phyloP scores from a whole-genome alignment of 169 alveolate genomes.

The Plasmodium berghei region DNA sequence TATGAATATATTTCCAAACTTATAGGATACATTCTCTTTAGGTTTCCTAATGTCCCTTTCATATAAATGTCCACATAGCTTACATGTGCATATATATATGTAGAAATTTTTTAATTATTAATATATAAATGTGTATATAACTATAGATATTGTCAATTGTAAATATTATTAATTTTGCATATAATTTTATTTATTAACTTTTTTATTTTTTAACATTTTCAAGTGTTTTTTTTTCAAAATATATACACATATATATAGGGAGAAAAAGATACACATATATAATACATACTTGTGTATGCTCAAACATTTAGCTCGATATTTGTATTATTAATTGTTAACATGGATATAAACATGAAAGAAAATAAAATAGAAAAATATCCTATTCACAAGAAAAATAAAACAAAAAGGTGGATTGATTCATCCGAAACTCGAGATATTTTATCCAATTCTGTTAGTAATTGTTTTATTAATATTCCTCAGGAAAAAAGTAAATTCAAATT shows the following conservation, averaged over 20 bases:
- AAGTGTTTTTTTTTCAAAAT: neutral
- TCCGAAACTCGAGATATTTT: slow-evolving; percentile 1
- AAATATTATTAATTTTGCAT: no score
- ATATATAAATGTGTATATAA: no score
- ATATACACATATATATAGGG: neutral
- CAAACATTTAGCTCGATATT: neutral
- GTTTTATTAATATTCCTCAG: slow-evolving; percentile 6
- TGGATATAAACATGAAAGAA: neutral
- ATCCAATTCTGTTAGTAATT: neutral
- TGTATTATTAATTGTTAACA: neutral
- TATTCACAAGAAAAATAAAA: neutral
- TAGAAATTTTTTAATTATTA: no score
- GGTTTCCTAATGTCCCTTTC: no score
- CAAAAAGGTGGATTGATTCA: neutral
- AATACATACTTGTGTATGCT: neutral
- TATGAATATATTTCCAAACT: no score
- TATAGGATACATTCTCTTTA: no score
- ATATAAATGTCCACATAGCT: no score
- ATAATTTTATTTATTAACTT: no score
- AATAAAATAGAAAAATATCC: neutral
- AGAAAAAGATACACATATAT: neutral
- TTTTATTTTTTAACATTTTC: neutral
- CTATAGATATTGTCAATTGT: no score
- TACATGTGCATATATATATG: no score
- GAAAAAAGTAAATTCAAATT: slow-evolving; percentile 1